A percentile compares a stretch with the other conserved stretches of the same genome.
phyloP scores from a whole-genome alignment of 257 asterid genomes.

The Pogostemon cablin region DNA sequence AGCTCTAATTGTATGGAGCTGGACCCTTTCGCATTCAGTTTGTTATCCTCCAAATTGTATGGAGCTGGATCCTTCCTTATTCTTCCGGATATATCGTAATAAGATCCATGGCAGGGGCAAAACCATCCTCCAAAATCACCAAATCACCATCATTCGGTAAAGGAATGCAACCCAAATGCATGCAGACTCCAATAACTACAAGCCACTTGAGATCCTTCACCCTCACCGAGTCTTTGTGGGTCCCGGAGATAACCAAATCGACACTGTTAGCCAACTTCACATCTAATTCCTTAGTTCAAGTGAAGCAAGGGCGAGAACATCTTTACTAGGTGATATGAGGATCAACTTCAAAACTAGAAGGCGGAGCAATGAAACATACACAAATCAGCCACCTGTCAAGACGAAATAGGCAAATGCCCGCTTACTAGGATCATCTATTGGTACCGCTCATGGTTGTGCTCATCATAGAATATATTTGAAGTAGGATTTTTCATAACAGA shows the following conservation, averaged over 20 bases:
- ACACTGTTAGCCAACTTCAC: conserved; percentile 60
- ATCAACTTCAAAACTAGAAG: conserved; percentile 61
- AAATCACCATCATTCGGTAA: conserved; percentile 77
- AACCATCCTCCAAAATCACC: conserved; percentile 86
- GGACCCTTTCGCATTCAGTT: too few relatives aligned
- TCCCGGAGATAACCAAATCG: conserved; percentile 62
- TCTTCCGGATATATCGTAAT: conserved; percentile 72
- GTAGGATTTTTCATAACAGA: too few relatives aligned
- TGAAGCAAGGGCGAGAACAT: conserved; percentile 72
- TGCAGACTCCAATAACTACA: conserved; percentile 66
- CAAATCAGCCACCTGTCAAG: conserved; percentile 70
- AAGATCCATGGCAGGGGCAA: conserved; percentile 79
- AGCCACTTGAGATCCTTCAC: conserved; percentile 74
- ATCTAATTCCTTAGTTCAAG: conserved; percentile 66
- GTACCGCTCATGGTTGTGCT: conserved; percentile 63
- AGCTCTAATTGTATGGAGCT: too few relatives aligned
- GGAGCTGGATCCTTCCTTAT: conserved; percentile 77
- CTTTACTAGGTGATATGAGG: conserved; percentile 71
- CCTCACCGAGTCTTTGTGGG: conserved; percentile 63
- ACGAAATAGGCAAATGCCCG: conserved; percentile 76
- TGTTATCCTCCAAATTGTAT: conserved; percentile 67
- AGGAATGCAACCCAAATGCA: conserved; percentile 73
- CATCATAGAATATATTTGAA: conserved; percentile 57
- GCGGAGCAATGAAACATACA: conserved; percentile 64
- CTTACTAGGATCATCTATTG: conserved; percentile 72